Conservation (phyloP, 2,329 filamentous ascomycete species). For the Neocatenulostroma microsporum region DNA sequence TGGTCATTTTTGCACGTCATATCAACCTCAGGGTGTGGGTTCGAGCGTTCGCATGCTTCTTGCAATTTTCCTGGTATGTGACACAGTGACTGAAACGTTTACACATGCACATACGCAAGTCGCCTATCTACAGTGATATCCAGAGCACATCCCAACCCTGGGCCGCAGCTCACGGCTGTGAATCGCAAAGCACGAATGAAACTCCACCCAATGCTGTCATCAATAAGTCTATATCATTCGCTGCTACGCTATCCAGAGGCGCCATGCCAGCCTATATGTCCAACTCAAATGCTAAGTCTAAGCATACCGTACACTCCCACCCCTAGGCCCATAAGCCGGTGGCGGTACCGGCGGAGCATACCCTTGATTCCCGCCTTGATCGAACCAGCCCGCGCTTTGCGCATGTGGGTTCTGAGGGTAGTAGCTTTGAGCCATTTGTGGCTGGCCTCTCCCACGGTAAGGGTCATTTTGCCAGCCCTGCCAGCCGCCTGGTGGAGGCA, state of each 20-base stretch:
- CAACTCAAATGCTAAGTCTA: no score
- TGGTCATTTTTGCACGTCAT: no score
- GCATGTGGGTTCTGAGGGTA: constrained; percentile 12
- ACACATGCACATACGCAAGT: no score
- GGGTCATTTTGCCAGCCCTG: constrained; percentile 26
- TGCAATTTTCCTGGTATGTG: no score
- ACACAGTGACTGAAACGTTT: no score
- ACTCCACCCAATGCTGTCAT: constrained; percentile 2
- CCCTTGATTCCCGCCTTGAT: constrained; percentile 8
- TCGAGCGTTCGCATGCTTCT: no score
- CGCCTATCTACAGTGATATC: no score
- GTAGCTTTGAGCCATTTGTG: constrained; percentile 10
- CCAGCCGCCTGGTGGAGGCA: constrained; percentile 25
- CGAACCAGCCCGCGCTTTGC: constrained; percentile 21
- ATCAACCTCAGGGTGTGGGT: no score
- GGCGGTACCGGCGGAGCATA: constrained; percentile 2
- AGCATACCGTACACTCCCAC: constrained; percentile 3
- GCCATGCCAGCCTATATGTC: no score
- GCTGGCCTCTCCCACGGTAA: constrained; percentile 6
- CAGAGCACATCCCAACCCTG: no score
- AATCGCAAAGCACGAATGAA: background rate
- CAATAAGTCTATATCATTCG: background rate
- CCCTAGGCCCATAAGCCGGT: constrained; percentile 6
- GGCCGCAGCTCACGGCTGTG: no score
- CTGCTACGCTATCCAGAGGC: background rate